Evolutionary conservation across 129 eudicot genomes (phyloP), one percentile per base, ranked within the genome.

Genomic region (Centella asiatica): DNA sequence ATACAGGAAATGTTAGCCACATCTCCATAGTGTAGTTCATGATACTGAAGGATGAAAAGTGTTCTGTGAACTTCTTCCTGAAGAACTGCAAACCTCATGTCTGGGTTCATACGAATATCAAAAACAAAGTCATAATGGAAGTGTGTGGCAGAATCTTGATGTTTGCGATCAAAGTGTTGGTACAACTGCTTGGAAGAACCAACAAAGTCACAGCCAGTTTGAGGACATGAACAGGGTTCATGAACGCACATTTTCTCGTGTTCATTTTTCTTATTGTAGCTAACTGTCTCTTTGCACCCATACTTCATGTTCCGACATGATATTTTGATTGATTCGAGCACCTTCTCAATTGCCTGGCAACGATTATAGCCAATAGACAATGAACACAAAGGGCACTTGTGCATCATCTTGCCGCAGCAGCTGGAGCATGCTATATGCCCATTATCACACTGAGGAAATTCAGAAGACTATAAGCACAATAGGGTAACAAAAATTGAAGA

Each of bases 321-420:
- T 14, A 75, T 20, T 72, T 34, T 71, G 56, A 84, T 69, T 2
- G 95, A 81, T 73, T 86, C 94, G 0, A 84, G 56, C 44, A 90
- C 83, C 63, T 83, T 89, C 67, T 89, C 95, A 18, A 89, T 74
- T 27, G 92, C 92, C 55, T 95, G 72, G 69, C 95, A 85, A 20
- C 97, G 85, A 57, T 76, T 85, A 62, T 72, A 66, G 57, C 95
- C 84, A 37, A 77, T 82, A 15, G 83, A 71, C 69, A 75, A 74
- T 65, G 76, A 71, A 76, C 95, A 86, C 25, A 84, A 76, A 20
- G 95, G 84, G 37, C 95, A 86, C 45, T 60, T 77, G 72, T 79
- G 54, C 19, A 36, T 50, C 42, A 86, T 60, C 65, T 79, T 79
- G 66, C 29, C n/a, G 79, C 89, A 86, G 80, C 95, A 86, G 19